These are phyloP conservation scores for Phytophthora sojae DNA, from an alignment of 352 stramenopile species.

Conservation along the genomic window DNA sequence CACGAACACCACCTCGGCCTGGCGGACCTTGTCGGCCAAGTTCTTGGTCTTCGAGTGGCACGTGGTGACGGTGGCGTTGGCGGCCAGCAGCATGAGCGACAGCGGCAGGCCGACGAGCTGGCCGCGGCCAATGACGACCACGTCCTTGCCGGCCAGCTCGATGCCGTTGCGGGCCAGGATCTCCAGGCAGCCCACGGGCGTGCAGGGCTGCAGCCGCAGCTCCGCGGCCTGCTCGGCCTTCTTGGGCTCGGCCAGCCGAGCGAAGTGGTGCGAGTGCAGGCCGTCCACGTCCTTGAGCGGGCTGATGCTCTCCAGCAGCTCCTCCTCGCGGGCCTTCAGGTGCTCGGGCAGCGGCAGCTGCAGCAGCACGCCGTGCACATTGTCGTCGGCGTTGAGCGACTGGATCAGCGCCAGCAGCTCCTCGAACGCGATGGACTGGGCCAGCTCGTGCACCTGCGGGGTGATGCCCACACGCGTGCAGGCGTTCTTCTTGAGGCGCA, in stretches of 20 bases:
- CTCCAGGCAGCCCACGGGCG: conserved; percentile 87
- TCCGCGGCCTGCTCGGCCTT: conserved; percentile 28
- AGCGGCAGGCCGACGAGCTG: conserved; percentile 98
- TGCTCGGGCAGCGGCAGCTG: conserved; percentile 86
- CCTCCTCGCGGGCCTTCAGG: conserved; percentile 81
- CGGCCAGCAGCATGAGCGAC: conserved; percentile 94
- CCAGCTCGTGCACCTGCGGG: conserved; percentile 79
- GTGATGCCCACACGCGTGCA: conserved; percentile 94
- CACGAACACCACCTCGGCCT: conserved; percentile 97
- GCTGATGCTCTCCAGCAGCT: conserved; percentile 92
- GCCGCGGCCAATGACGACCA: conserved; percentile 96
- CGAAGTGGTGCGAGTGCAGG: conserved; percentile 98
- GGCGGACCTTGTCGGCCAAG: conserved; percentile 60
- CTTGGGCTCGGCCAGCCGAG: conserved; percentile 73
- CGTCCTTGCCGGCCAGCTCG: conserved; percentile 94
- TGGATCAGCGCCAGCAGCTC: conserved; percentile 74
- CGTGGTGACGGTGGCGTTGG: conserved; percentile 97
- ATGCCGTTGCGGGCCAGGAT: conserved; percentile 78
- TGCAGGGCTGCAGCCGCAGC: conserved; percentile 91
- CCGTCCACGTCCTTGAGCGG: conserved; percentile 98
- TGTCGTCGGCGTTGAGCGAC: conserved; percentile 84
- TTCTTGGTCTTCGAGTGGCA: conserved; percentile 95
- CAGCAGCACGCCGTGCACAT: conserved; percentile 97
- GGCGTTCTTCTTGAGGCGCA: conserved; percentile 99
- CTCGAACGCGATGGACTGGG: conserved; percentile 50